Conservation (phyloP, 768 basidiomycete species). For the Amanita rimosa region DNA sequence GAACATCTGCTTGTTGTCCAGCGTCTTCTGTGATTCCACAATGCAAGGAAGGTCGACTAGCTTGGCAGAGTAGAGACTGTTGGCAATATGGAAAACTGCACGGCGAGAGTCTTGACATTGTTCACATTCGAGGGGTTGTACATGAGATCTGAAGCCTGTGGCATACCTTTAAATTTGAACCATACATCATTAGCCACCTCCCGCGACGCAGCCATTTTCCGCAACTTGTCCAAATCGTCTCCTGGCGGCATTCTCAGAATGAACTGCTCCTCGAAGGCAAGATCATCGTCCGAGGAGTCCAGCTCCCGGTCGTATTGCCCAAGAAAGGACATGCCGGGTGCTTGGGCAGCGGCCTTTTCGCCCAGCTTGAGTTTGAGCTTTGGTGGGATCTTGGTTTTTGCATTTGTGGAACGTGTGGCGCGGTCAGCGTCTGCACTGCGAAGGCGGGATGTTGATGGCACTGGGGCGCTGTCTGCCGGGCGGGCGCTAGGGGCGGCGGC, state of each 20-base stretch:
- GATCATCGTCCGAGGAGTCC: conserved; percentile 90
- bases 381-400: conserved; percentile 43
- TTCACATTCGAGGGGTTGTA: conserved; percentile 6
- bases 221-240: conserved; percentile 67
- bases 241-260: conserved; percentile 83
- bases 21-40: conserved; percentile 89
- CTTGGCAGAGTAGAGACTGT: conserved; percentile 76
- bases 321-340: conserved; percentile 79
- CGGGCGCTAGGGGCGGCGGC: conserved; percentile 15
- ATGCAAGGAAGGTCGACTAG: conserved; percentile 94
- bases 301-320: conserved; percentile 91
- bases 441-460: conserved; percentile 17
- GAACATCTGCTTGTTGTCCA: conserved; percentile 96
- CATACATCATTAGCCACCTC: conserved; percentile 79
- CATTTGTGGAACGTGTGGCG: conserved; percentile 43
- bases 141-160: not conserved
- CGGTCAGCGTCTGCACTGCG: conserved; percentile 33
- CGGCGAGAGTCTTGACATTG: conserved; percentile 67
- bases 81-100: conserved; percentile 81
- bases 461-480: conserved; percentile 7
- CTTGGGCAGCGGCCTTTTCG: conserved; percentile 70
- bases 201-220: conserved; percentile 71
- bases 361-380: conserved; percentile 85
- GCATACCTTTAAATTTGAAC: conserved; percentile 94
- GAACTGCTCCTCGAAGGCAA: conserved; percentile 96